These are phyloP conservation scores for Salix koriyanagi DNA, from an alignment of 345 rosid genomes.

Conservation along the genomic window DNA sequence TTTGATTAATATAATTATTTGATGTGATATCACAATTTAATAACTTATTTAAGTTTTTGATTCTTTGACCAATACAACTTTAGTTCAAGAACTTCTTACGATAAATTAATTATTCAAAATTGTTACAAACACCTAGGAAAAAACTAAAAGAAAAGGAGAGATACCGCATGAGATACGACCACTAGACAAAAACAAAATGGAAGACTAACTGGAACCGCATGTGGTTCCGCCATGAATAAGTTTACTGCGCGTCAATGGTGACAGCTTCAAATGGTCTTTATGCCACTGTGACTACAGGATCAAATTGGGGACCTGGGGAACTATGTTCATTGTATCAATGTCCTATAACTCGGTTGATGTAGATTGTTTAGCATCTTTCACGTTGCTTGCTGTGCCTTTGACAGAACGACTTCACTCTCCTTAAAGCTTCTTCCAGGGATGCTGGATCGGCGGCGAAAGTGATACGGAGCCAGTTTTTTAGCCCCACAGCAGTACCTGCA, in stretches of 20 bases:
- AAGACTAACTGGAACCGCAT: not conserved
- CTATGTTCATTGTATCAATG: not conserved
- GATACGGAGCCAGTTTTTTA: conserved; percentile 71
- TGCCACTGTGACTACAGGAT: too few species aligned
- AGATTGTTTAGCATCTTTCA: not conserved
- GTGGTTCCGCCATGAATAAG: not conserved
- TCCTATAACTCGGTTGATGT: not conserved
- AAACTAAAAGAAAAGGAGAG: too few species aligned
- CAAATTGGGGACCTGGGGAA: not conserved
- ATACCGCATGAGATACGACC: too few species aligned
- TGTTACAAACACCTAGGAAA: too few species aligned
- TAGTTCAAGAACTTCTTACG: too few species aligned
- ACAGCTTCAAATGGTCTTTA: too few species aligned
- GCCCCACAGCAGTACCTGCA: conserved; percentile 84
- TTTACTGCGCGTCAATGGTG: too few species aligned
- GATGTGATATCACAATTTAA: too few species aligned
- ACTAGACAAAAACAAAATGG: not conserved
- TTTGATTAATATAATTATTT: too few species aligned
- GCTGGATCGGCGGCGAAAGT: conserved; percentile 77
- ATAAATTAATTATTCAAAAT: too few species aligned
- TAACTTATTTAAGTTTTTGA: too few species aligned
- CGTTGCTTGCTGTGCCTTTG: conserved; percentile 46
- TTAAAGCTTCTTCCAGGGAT: conserved; percentile 63
- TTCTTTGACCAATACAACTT: too few species aligned
- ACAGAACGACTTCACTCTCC: conserved; percentile 64